Base-by-base conservation (phyloP, 768 basidiomycete genomes). In the Lyophyllum atratum region DNA sequence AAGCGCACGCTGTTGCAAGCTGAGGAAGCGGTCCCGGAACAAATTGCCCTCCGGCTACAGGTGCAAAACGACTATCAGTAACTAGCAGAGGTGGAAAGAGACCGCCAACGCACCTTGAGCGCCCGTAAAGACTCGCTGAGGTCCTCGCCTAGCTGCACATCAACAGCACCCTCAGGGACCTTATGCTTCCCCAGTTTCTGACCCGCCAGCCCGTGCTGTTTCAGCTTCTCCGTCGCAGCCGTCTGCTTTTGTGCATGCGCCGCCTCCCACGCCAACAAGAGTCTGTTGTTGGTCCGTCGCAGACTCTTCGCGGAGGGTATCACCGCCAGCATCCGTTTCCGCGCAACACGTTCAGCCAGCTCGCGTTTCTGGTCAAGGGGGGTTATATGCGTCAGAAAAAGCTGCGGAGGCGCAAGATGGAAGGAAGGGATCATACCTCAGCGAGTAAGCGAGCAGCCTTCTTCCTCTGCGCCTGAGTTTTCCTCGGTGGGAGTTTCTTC, bases 91-190 rank as follows among this genome's bases (percentile, higher is more conserved):
- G 10, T 10, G 29, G 33, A 39, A 55, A 21, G 25, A n/a, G 52
- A 51, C 49, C 15, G 4, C 21, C 43, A 19, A 73, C 81, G 42
- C 50, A 92, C 94, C 86, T 94, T 94, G 65, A 98, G 73, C 39
- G 78, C 86, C 54, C 95, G 78, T 64, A 96, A 72, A 65, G 80
- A 94, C 72, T 97, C 95, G 54, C 82, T 89, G 48, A 97, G 71
- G 66, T 97, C 93, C 60, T 96, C 95, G 2, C 92, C 92, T 0
- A 96, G 80, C 72, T 97, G 95, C 15, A 98, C 94, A 44, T 88
- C 90, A 4, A 95, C 80, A 31, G 79, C 76, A 14, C 76, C 81
- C 62, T 83, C 84, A 1, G 84, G 85, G 0, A 95, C 88, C 34
- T 79, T 80, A 64, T 95, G 86, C 69, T 87, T 95, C 8, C 95